These are phyloP conservation scores for Colletotrichum lentis DNA, from an alignment of 2,329 filamentous ascomycete species.

Conservation along the genomic window DNA sequence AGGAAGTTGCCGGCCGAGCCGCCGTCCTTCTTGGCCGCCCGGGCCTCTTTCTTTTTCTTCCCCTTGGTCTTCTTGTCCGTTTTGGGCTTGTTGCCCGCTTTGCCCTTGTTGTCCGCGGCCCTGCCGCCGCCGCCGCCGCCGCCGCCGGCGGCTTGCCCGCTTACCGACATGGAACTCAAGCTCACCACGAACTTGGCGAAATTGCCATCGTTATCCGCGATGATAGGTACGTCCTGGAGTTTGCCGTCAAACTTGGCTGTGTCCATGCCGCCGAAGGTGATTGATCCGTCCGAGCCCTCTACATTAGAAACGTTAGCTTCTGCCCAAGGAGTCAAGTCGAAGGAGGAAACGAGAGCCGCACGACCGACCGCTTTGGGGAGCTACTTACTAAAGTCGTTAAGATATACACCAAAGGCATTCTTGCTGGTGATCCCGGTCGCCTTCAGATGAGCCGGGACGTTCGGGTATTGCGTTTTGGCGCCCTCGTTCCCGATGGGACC, in stretches of 20 bases:
- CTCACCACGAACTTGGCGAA: slow-evolving; percentile 7
- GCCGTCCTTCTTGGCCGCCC: neutral
- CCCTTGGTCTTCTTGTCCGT: no score
- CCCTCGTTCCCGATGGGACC: neutral
- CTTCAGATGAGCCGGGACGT: slow-evolving; percentile 23
- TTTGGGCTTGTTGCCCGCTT: no score
- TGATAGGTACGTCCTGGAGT: slow-evolving; percentile 11
- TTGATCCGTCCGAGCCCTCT: slow-evolving; percentile 14
- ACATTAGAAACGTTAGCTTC: no score
- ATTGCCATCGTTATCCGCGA: neutral
- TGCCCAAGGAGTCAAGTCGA: no score
- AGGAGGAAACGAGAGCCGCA: no score
- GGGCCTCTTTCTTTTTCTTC: neutral
- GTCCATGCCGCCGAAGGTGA: slow-evolving; percentile 31
- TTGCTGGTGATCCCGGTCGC: slow-evolving; percentile 1
- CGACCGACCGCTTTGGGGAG: neutral
- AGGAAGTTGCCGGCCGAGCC: neutral
- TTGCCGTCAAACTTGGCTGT: slow-evolving; percentile 28
- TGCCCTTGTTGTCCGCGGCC: no score
- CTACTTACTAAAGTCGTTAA: slow-evolving; percentile 18
- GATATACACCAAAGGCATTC: slow-evolving; percentile 13
- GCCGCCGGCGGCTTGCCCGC: no score
- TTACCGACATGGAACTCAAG: slow-evolving; percentile 13
- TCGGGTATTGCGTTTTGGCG: neutral
- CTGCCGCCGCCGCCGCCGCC: no score